Conservation (phyloP, 345 rosid genomes). For the Citrus maxima region DNA sequence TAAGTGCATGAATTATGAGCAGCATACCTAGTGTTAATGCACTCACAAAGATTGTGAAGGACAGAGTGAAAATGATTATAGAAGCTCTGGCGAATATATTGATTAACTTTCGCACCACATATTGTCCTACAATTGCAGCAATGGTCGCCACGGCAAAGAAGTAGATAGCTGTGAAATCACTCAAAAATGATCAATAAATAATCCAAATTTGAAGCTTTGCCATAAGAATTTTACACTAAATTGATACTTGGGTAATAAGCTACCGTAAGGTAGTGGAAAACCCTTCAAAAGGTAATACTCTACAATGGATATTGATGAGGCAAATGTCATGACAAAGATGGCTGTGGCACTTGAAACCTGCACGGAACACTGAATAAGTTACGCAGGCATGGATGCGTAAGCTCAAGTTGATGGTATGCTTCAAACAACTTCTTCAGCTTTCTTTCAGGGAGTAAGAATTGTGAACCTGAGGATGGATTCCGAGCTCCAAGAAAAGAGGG, state of each 20-base stretch:
- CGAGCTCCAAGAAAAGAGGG: constrained; percentile 47
- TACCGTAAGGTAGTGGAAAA: constrained; percentile 53
- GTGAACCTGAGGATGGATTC: constrained; percentile 4
- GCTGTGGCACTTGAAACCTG: too few species aligned
- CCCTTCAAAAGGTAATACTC: constrained; percentile 46
- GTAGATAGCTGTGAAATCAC: constrained; percentile 27
- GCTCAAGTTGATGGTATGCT: too few species aligned
- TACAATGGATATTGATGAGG: constrained; percentile 18
- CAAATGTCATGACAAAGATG: too few species aligned
- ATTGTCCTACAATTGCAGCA: constrained; percentile 37
- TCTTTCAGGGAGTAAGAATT: too few species aligned
- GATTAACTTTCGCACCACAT: constrained; percentile 26
- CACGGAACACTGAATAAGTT: too few species aligned
- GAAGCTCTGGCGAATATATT: constrained; percentile 35
- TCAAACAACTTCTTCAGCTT: too few species aligned
- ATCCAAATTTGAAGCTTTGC: too few species aligned
- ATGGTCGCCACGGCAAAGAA: constrained; percentile 27
- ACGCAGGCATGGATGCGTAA: too few species aligned
- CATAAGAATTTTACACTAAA: too few species aligned
- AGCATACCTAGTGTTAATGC: constrained; percentile 31
- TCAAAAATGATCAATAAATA: neutral
- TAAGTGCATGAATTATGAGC: too few species aligned
- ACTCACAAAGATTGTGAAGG: constrained; percentile 32
- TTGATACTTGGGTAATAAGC: too few species aligned
- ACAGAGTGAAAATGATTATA: constrained; percentile 31